phyloP scores from a whole-genome alignment of 2,329 filamentous ascomycete species.

The Phialemoniopsis sp. region DNA sequence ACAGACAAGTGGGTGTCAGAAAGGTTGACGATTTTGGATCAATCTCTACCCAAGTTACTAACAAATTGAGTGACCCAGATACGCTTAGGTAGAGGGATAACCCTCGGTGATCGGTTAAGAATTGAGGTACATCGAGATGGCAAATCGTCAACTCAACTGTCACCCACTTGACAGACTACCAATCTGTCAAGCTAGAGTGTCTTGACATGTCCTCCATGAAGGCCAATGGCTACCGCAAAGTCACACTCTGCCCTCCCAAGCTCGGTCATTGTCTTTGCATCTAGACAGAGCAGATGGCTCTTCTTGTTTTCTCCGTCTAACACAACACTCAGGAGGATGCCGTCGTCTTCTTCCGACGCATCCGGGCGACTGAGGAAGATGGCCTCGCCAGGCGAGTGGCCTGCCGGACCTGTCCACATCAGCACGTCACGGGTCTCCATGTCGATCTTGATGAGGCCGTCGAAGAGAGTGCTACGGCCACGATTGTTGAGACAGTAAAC shows the following conservation, averaged over 20 bases:
- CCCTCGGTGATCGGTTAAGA: too few relatives aligned
- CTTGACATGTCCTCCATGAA: too few relatives aligned
- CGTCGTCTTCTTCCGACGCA: conserved; percentile 10
- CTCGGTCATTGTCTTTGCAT: conserved; percentile 10
- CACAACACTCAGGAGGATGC: conserved; percentile 10
- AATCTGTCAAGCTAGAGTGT: too few relatives aligned
- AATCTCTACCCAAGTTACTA: too few relatives aligned
- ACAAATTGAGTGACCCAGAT: too few relatives aligned
- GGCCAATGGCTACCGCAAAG: too few relatives aligned
- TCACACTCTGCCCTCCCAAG: conserved; percentile 7
- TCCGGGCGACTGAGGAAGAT: conserved; percentile 10
- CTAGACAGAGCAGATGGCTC: conserved; percentile 11
- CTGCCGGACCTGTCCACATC: conserved; percentile 8
- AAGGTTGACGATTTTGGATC: too few relatives aligned
- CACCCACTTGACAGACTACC: too few relatives aligned
- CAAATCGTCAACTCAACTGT: too few relatives aligned
- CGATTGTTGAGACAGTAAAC: conserved; percentile 11
- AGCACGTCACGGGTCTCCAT: conserved; percentile 10
- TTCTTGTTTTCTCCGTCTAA: conserved; percentile 8
- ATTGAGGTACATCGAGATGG: too few relatives aligned
- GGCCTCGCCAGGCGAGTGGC: conserved; percentile 19
- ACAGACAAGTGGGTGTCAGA: too few relatives aligned
- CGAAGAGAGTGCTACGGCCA: conserved; percentile 9
- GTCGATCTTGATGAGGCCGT: conserved; percentile 11
- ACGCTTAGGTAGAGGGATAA: too few relatives aligned